Conservation (phyloP, 345 rosid genomes). For the Noccaea caerulescens region DNA sequence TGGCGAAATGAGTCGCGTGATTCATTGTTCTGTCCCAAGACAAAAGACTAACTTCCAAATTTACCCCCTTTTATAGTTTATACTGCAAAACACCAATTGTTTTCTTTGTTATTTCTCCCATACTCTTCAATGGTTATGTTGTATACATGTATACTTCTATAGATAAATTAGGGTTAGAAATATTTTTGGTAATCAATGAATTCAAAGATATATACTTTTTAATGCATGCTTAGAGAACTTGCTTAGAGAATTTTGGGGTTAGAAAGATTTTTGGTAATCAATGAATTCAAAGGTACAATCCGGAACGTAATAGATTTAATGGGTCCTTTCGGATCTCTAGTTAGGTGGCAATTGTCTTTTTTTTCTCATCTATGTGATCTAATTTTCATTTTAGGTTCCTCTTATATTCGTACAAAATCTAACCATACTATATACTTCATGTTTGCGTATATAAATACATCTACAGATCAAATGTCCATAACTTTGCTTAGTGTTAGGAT, state of each 20-base stretch:
- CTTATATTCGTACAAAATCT: slow-evolving; percentile 22
- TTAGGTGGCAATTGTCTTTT: slow-evolving; percentile 27
- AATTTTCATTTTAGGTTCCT: slow-evolving; percentile 17
- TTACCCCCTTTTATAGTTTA: slow-evolving; percentile 21
- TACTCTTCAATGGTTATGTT: slow-evolving; percentile 27
- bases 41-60: slow-evolving; percentile 35
- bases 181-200: too few relatives aligned
- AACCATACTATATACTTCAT: slow-evolving; percentile 33
- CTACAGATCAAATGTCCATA: slow-evolving; percentile 22
- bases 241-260: too few relatives aligned
- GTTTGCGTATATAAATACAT: slow-evolving; percentile 24
- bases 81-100: not conserved
- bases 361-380: slow-evolving; percentile 22
- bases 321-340: not conserved
- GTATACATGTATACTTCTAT: too few relatives aligned
- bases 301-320: not conserved
- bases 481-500: slow-evolving; percentile 26
- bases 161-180: too few relatives aligned
- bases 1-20: slow-evolving; percentile 36
- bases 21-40: slow-evolving; percentile 35
- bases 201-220: too few relatives aligned
- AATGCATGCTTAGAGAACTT: too few relatives aligned
- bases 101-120: slow-evolving; percentile 15
- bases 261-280: too few relatives aligned
- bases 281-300: not conserved